Evolutionary conservation across 2,329 filamentous ascomycete species (phyloP).

Genomic region (Colletotrichum falcatum): DNA sequence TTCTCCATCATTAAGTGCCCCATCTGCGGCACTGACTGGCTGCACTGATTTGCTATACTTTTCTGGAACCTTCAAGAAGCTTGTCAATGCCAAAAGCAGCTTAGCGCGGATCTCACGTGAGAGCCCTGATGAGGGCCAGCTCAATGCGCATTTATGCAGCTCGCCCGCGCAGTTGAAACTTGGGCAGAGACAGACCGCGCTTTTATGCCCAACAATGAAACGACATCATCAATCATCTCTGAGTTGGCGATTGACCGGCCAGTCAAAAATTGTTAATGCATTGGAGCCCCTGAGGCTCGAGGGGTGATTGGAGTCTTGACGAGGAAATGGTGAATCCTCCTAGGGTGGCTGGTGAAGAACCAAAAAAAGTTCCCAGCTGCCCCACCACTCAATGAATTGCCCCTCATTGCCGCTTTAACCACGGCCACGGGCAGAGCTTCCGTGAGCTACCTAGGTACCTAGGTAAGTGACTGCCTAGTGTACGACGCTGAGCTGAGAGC

Average conservation of each 20-base stretch:
- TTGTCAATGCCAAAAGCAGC: slow-evolving; percentile 43
- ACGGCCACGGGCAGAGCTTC: slow-evolving; percentile 50
- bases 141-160: slow-evolving; percentile 36
- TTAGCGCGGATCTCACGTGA: slow-evolving; percentile 47
- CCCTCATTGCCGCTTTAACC: slow-evolving; percentile 73
- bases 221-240: slow-evolving; percentile 23
- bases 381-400: slow-evolving; percentile 68
- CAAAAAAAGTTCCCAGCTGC: slow-evolving; percentile 58
- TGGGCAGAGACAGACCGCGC: slow-evolving; percentile 13
- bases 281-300: background rate
- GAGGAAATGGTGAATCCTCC: slow-evolving; percentile 23
- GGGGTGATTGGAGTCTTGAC: background rate
- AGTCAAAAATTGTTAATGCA: slow-evolving; percentile 30
- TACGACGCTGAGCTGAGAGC: slow-evolving; percentile 33
- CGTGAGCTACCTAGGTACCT: too few species aligned
- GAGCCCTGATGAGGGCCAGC: slow-evolving; percentile 38
- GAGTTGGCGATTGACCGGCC: slow-evolving; percentile 31
- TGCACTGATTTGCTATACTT: slow-evolving; percentile 37
- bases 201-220: slow-evolving; percentile 23
- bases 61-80: slow-evolving; percentile 59
- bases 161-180: slow-evolving; percentile 28
- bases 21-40: slow-evolving; percentile 29
- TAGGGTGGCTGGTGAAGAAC: slow-evolving; percentile 42
- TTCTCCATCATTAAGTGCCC: slow-evolving; percentile 33
- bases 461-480: too few species aligned